Percentiles rank a stretch among this genome's conserved stretches.
These are phyloP conservation scores for Lizonia empirigonia DNA, from an alignment of 2,329 filamentous ascomycete genomes.

Conservation along the genomic window DNA sequence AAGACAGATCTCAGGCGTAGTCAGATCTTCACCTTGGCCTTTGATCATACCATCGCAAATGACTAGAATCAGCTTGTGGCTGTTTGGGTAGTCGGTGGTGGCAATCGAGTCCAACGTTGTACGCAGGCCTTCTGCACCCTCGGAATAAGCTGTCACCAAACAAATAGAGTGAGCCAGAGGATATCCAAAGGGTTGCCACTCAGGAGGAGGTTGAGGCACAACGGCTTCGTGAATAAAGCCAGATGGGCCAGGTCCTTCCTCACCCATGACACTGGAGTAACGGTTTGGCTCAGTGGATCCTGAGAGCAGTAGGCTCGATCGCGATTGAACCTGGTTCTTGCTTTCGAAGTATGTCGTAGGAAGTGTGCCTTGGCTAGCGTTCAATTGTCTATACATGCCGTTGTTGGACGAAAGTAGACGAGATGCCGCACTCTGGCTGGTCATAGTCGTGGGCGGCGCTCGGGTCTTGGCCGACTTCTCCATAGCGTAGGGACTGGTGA, in stretches of 20 bases:
- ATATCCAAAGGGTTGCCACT: slow-evolving; percentile 97
- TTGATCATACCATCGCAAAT: slow-evolving; percentile 98
- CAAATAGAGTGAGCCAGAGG: slow-evolving; percentile 93
- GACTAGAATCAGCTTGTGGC: slow-evolving; percentile 94
- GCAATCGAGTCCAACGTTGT: slow-evolving; percentile 96
- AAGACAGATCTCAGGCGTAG: slow-evolving; percentile 88
- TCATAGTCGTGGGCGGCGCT: slow-evolving; percentile 86
- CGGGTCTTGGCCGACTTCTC: slow-evolving; percentile 64
- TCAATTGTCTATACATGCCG: slow-evolving; percentile 70
- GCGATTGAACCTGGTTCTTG: slow-evolving; percentile 42
- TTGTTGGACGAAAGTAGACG: slow-evolving; percentile 70
- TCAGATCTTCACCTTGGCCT: slow-evolving; percentile 83
- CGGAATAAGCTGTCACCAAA: slow-evolving; percentile 94
- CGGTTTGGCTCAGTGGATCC: slow-evolving; percentile 51
- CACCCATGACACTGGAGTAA: slow-evolving; percentile 61
- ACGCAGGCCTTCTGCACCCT: slow-evolving; percentile 88
- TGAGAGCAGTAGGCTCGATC: slow-evolving; percentile 53
- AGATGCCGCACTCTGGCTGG: slow-evolving; percentile 79
- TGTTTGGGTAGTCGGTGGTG: slow-evolving; percentile 98
- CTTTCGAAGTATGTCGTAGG: slow-evolving; percentile 49
- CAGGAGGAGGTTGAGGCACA: slow-evolving; percentile 91
- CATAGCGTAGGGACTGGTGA: slow-evolving; percentile 85
- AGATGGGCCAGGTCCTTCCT: slow-evolving; percentile 78
- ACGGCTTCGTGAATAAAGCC: slow-evolving; percentile 97
- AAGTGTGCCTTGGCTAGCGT: slow-evolving; percentile 63